These are phyloP conservation scores for Cyberlindnera euphorbiiphila DNA, from an alignment of 805 yeast species.

Conservation along the genomic window DNA sequence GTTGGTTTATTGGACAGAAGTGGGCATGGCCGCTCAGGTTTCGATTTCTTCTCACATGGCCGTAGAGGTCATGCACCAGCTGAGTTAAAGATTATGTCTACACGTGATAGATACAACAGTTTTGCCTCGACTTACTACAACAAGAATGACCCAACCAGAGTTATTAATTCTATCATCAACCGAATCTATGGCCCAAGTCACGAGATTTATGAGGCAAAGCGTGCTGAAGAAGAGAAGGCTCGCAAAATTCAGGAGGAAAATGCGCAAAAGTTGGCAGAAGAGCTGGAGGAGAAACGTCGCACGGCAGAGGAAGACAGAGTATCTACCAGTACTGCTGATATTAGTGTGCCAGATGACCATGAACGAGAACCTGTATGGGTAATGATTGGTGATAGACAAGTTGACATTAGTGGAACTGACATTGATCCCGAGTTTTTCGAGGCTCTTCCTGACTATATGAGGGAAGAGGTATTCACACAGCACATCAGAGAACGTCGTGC, in stretches of 20 bases:
- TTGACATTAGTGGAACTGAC: constrained; percentile 85
- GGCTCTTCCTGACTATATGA: constrained; percentile 88
- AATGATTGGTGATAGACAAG: constrained; percentile 68
- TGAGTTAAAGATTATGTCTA: constrained; percentile 33
- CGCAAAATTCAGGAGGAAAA: constrained; percentile 25
- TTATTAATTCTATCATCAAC: constrained; percentile 42
- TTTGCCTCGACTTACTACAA: constrained; percentile 48
- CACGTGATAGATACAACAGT: constrained; percentile 68
- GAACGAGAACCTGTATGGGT: constrained; percentile 61
- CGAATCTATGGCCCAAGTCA: constrained; percentile 47
- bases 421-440: constrained; percentile 88
- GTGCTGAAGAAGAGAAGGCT: constrained; percentile 12
- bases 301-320: constrained; percentile 25
- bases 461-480: constrained; percentile 87
- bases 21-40: constrained; percentile 1
- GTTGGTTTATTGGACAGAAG: constrained; percentile 12
- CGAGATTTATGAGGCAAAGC: constrained; percentile 29
- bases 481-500: constrained; percentile 74
- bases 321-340: constrained; percentile 2
- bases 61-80: constrained; percentile 7
- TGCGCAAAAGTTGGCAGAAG: constrained; percentile 24
- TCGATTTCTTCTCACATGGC: constrained; percentile 8
- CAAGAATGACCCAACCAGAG: constrained; percentile 35
- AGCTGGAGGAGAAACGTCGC: constrained; percentile 28
- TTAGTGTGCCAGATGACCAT: constrained; percentile 22